Evolutionary conservation across 768 basidiomycete genomes (phyloP).

Genomic region (Suillus spraguei): DNA sequence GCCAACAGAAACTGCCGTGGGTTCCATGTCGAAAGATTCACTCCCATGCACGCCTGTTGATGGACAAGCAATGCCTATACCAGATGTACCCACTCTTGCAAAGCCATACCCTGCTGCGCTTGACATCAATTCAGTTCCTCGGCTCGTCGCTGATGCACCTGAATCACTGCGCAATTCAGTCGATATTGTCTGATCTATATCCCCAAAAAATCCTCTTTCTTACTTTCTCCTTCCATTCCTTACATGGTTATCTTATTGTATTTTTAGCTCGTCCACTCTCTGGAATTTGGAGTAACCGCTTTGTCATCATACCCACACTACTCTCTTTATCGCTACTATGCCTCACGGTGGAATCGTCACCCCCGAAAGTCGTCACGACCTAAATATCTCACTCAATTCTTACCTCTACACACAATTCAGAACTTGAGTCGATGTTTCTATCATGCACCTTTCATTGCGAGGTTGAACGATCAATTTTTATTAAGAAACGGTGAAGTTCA

Average conservation of each 20-base stretch:
- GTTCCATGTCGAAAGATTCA: constrained; percentile 31
- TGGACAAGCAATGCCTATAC: constrained; percentile 16
- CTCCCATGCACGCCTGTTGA: constrained; percentile 27
- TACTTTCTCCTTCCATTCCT: constrained; percentile 7
- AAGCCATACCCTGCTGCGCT: constrained; percentile 20
- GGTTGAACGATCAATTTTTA: no score
- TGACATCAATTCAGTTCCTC: constrained; percentile 22
- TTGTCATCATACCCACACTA: constrained; percentile 16
- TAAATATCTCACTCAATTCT: no score
- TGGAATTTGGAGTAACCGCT: constrained; percentile 7
- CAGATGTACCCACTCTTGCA: constrained; percentile 17
- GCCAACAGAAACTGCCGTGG: constrained; percentile 19
- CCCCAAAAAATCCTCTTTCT: background rate
- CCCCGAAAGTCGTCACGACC: no score
- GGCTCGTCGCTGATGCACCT: constrained; percentile 21
- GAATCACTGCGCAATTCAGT: constrained; percentile 16
- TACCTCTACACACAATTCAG: no score
- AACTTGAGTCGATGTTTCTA: no score
- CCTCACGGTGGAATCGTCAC: no score
- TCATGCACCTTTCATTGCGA: no score
- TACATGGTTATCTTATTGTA: constrained; percentile 23
- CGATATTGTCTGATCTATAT: constrained; percentile 20
- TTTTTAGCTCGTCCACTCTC: constrained; percentile 25
- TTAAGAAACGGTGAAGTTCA: no score
- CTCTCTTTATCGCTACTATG: background rate